Evolutionary conservation across 2,329 filamentous ascomycete genomes (phyloP).

Genomic region (Talaromyces pinophilus): DNA sequence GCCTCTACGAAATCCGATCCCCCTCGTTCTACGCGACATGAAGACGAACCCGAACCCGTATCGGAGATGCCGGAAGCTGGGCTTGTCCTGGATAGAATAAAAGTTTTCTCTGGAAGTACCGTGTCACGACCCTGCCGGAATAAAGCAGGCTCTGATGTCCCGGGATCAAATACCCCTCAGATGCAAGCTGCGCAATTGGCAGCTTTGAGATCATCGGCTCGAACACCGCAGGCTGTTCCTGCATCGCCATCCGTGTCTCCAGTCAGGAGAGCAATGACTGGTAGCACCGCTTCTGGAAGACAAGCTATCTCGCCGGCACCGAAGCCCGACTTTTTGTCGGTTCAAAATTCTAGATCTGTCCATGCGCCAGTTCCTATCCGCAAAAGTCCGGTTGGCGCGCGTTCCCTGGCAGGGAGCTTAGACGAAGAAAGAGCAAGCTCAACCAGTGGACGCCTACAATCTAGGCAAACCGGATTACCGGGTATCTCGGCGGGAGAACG

Average conservation of each 20-base stretch:
- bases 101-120: slow-evolving; percentile 32
- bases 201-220: slow-evolving; percentile 31
- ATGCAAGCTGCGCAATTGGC: slow-evolving; percentile 41
- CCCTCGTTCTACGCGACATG: slow-evolving; percentile 25
- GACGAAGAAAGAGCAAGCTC: slow-evolving; percentile 4
- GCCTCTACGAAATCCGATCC: slow-evolving; percentile 28
- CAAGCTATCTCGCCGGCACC: slow-evolving; percentile 10
- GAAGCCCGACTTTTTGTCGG: slow-evolving; percentile 25
- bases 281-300: not conserved
- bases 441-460: not conserved
- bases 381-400: slow-evolving; percentile 5
- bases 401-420: slow-evolving; percentile 21
- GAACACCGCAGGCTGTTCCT: slow-evolving; percentile 18
- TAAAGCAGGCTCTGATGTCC: slow-evolving; percentile 5
- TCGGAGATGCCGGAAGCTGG: slow-evolving; percentile 35
- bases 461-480: not conserved
- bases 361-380: slow-evolving; percentile 32
- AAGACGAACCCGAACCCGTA: slow-evolving; percentile 12
- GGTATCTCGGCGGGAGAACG: not conserved
- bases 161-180: slow-evolving; percentile 30
- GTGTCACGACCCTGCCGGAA: not conserved
- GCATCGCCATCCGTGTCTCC: slow-evolving; percentile 19
- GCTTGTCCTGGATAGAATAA: slow-evolving; percentile 44
- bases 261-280: slow-evolving; percentile 7
- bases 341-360: slow-evolving; percentile 26